A percentile compares a stretch with the other conserved stretches of the same genome.
These are phyloP conservation scores for Kuraishia ogatae DNA, from an alignment of 805 yeast genomes.

Conservation along the genomic window DNA sequence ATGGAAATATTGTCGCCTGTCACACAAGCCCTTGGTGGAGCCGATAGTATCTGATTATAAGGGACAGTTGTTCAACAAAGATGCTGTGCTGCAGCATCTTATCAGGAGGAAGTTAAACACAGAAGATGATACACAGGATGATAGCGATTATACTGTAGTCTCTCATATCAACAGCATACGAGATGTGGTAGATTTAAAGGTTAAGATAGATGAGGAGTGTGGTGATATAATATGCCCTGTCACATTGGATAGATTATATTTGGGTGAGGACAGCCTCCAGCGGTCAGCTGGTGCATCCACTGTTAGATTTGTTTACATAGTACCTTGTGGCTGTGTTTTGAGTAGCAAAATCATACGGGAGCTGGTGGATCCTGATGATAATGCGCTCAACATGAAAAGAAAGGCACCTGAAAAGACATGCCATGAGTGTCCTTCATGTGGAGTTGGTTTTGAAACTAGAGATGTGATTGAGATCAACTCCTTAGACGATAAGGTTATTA, in stretches of 20 bases:
- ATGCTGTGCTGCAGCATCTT: slow-evolving; percentile 40
- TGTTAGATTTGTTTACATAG: slow-evolving; percentile 33
- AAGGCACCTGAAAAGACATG: background rate
- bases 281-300: slow-evolving; percentile 4
- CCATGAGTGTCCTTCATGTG: background rate
- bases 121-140: background rate
- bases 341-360: slow-evolving; percentile 22
- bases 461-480: slow-evolving; percentile 26
- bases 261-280: slow-evolving; percentile 14
- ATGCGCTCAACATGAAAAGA: background rate
- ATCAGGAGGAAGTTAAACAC: background rate
- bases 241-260: slow-evolving; percentile 26
- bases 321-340: slow-evolving; percentile 35
- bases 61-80: slow-evolving; percentile 62
- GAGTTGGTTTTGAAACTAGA: slow-evolving; percentile 1
- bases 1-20: slow-evolving; percentile 41
- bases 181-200: slow-evolving; percentile 18
- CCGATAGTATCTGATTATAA: slow-evolving; percentile 61
- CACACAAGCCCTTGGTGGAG: slow-evolving; percentile 30
- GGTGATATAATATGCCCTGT: slow-evolving; percentile 28
- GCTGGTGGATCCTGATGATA: slow-evolving; percentile 7
- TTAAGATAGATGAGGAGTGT: slow-evolving; percentile 15
- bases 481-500: slow-evolving; percentile 1
- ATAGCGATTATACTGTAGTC: background rate
- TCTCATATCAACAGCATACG: slow-evolving; percentile 4